Evolutionary conservation across 2,329 filamentous ascomycete species (phyloP).

Genomic region (Onygenales sp.): DNA sequence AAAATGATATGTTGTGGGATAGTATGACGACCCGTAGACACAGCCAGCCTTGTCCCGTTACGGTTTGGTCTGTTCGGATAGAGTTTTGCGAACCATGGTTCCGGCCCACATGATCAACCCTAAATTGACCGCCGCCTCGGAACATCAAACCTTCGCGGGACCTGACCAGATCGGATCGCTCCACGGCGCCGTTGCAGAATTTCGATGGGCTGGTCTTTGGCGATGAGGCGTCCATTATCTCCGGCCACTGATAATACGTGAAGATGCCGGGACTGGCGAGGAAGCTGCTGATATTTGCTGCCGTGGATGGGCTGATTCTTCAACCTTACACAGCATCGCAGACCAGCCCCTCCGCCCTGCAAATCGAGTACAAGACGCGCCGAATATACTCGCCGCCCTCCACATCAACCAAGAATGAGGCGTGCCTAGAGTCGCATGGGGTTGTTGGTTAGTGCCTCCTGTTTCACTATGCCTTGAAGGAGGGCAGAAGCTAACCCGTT

Average conservation of each 20-base stretch:
- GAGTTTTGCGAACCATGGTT: too few species aligned
- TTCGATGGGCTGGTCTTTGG: not conserved
- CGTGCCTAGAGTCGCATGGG: constrained; percentile 40
- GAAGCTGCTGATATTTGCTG: constrained; percentile 71
- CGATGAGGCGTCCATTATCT: not conserved
- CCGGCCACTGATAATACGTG: not conserved
- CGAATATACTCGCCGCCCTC: constrained; percentile 37
- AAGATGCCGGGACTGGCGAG: constrained; percentile 67
- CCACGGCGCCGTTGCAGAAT: not conserved
- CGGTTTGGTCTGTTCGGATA: too few species aligned
- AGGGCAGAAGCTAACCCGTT: not conserved
- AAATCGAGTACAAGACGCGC: constrained; percentile 59
- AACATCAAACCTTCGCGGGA: not conserved
- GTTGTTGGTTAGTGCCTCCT: constrained; percentile 44
- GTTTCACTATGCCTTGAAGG: not conserved
- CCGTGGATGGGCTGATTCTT: constrained; percentile 72
- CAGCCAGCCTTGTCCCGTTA: too few species aligned
- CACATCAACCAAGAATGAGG: constrained; percentile 19
- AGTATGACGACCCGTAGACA: too few species aligned
- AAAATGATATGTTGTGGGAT: too few species aligned
- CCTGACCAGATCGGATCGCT: not conserved
- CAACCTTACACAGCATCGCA: constrained; percentile 55
- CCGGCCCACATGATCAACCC: too few species aligned
- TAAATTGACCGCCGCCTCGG: too few species aligned
- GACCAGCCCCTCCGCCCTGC: constrained; percentile 49